phyloP scores from a whole-genome alignment of 2,329 filamentous ascomycete genomes.

The Elsinoe perseae region DNA sequence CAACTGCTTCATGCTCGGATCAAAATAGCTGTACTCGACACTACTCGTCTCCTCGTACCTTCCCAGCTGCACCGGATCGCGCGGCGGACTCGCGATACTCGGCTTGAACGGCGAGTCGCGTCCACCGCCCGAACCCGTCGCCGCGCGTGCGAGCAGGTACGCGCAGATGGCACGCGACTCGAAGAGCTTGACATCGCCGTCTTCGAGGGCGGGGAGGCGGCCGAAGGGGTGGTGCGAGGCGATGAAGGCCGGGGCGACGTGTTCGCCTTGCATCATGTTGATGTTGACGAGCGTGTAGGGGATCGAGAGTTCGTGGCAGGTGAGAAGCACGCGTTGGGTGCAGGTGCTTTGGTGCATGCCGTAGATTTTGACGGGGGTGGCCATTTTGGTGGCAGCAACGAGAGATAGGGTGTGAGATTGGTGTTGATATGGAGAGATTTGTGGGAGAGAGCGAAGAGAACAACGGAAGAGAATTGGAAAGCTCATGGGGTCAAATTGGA shows the following conservation, averaged over 20 bases:
- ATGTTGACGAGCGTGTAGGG: background rate
- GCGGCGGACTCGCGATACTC: background rate
- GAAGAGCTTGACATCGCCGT: conserved; percentile 27
- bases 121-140: background rate
- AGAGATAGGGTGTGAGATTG: background rate
- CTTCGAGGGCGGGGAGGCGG: conserved; percentile 27
- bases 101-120: background rate
- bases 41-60: conserved; percentile 3
- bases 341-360: background rate
- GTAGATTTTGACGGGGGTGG: background rate
- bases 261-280: background rate
- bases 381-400: no score
- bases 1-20: background rate
- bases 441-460: background rate
- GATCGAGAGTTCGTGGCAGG: conserved; percentile 2
- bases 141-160: conserved; percentile 24
- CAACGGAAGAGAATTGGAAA: background rate
- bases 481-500: no score
- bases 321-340: conserved; percentile 9
- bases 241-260: background rate
- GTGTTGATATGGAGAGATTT: background rate
- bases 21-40: conserved; percentile 16
- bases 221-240: conserved; percentile 4
- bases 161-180: conserved; percentile 29
- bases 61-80: background rate